Conservation (phyloP, 2,329 filamentous ascomycete genomes). For the Colletotrichum sp. region DNA sequence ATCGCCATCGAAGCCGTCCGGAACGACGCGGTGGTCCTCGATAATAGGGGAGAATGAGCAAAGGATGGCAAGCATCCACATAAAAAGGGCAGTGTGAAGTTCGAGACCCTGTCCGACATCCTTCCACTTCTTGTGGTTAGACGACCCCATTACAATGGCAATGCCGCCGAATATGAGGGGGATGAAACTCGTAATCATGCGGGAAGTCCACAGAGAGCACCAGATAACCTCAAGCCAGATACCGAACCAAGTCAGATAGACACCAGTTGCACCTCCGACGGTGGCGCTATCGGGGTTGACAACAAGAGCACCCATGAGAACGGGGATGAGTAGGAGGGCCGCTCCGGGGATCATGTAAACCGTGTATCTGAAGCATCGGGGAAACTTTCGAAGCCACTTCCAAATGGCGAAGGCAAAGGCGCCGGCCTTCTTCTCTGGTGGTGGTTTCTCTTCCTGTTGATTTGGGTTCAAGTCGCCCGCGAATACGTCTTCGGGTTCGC, state of each 20-base stretch:
- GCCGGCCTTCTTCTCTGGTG: constrained; percentile 22
- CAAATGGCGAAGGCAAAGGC: constrained; percentile 40
- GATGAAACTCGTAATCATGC: constrained; percentile 57
- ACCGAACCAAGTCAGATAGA: constrained; percentile 86
- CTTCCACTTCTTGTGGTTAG: constrained; percentile 90
- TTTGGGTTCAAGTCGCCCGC: constrained; percentile 27
- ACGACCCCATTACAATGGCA: constrained; percentile 78
- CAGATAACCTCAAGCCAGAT: constrained; percentile 96
- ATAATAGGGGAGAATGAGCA: constrained; percentile 87
- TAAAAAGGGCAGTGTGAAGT: constrained; percentile 82
- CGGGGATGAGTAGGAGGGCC: constrained; percentile 48
- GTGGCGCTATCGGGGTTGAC: constrained; percentile 44
- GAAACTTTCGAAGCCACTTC: constrained; percentile 52
- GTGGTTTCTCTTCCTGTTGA: neutral
- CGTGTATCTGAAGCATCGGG: constrained; percentile 53
- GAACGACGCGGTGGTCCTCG: constrained; percentile 57
- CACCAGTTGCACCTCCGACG: constrained; percentile 72
- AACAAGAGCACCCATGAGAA: constrained; percentile 48
- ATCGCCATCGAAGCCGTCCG: constrained; percentile 44
- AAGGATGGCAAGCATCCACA: constrained; percentile 89
- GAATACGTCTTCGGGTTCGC: constrained; percentile 51
- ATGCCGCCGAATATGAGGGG: constrained; percentile 52
- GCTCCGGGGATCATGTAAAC: constrained; percentile 53
- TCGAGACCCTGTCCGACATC: constrained; percentile 88
- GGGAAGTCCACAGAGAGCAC: constrained; percentile 84